Evolutionary conservation across 148 eudicot species (phyloP), one percentile per base, ranked within the genome.

Genomic region (Chenopodium album): DNA sequence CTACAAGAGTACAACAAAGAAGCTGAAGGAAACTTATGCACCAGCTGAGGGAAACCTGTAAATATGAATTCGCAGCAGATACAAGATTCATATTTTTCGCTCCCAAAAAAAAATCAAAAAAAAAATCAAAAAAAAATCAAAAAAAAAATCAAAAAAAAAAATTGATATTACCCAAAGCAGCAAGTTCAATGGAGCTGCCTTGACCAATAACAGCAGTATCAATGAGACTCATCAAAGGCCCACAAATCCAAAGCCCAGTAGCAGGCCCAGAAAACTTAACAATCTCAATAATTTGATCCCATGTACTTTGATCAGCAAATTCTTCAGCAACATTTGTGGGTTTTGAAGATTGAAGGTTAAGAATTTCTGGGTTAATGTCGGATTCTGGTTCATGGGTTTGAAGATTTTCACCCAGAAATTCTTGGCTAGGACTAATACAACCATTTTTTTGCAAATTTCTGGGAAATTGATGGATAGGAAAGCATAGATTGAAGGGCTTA

Each of bases 121-220:
- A n/a, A n/a, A n/a, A n/a, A n/a, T n/a, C n/a, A n/a, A n/a, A n/a
- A 37, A 37, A 4, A 48, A 46, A 37, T 4, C n/a, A n/a, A n/a
- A n/a, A n/a, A n/a, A 37, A 37, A 37, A 34, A 70, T 31, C 32
- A 69, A 28, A 34, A 78, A 37, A 11, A 2, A 1, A 14, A 65
- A 26, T n/a, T 16, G n/a, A n/a, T n/a, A n/a, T n/a, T 83, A 94
- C 94, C 97, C 81, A 93, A 79, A 86, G 92, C 93, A 82, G 95
- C 97, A 68, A 93, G 94, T 83, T 90, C 91, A 81, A 88, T 37
- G 4, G 98, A 93, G 82, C 96, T 93, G 26, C 90, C 87, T 50
- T 91, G 97, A 22, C 96, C 97, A 81, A 95, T 87, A n/a, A 93
- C 98, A 85, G 89, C 92, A 82, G 98, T 93, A 78, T 95, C 98